These are phyloP conservation scores for Phytophthora tubulina DNA, from an alignment of 352 stramenopile species.

Conservation along the genomic window DNA sequence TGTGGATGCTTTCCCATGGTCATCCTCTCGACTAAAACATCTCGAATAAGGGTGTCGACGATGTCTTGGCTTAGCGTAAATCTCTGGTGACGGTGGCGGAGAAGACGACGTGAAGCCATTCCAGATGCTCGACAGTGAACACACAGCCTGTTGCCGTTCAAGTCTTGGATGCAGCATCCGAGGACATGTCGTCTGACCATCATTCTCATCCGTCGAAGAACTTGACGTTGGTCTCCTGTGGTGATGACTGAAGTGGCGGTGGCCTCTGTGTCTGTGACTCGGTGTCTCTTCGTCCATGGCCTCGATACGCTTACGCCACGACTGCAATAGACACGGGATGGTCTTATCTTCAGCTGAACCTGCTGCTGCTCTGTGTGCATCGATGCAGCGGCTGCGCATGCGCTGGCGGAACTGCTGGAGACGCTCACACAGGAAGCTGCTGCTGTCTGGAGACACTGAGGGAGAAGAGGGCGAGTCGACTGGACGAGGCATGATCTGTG, in stretches of 20 bases:
- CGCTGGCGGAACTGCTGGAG: constrained; percentile 34
- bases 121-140: constrained; percentile 40
- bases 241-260: neutral
- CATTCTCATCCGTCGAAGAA: constrained; percentile 4
- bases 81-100: constrained; percentile 34
- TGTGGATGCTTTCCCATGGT: constrained; percentile 6
- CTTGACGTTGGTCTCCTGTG: neutral
- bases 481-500: constrained; percentile 16
- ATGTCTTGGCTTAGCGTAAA: constrained; percentile 40
- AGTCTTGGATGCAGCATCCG: constrained; percentile 40
- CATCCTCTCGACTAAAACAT: constrained; percentile 3
- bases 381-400: constrained; percentile 29
- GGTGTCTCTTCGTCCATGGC: constrained; percentile 26
- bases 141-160: constrained; percentile 39
- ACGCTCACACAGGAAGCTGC: constrained; percentile 25
- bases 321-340: constrained; percentile 41
- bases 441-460: constrained; percentile 5
- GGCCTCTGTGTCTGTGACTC: constrained; percentile 15
- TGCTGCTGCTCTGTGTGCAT: constrained; percentile 1
- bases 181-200: constrained; percentile 6
- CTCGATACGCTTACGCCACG: constrained; percentile 46
- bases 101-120: constrained; percentile 25
- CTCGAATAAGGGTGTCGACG: constrained; percentile 28
- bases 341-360: neutral
- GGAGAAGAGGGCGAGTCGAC: neutral